Percentiles rank a stretch among this genome's conserved stretches.
Evolutionary conservation across 1,284 basidiomycete genomes (phyloP).

Genomic region (Microbotryum lychnidis-dioicae): DNA sequence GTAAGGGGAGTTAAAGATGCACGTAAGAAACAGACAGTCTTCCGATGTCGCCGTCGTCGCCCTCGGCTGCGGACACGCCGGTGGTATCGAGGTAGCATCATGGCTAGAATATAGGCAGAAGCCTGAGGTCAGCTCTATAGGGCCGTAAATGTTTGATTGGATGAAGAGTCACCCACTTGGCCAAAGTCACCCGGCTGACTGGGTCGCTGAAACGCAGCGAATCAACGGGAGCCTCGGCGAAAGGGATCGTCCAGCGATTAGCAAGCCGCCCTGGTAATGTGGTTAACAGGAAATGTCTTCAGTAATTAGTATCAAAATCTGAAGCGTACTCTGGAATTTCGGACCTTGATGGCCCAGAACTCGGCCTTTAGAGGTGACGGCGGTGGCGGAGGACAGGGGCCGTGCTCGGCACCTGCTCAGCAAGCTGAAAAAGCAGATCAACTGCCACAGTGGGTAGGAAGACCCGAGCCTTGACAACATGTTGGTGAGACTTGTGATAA

Average conservation of each 20-base stretch:
- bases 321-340: background rate
- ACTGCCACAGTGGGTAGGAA: background rate
- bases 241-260: conserved; percentile 27
- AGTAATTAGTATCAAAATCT: background rate
- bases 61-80: conserved; percentile 14
- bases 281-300: background rate
- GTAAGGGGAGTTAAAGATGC: background rate
- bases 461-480: too few relatives aligned
- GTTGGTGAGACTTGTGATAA: too few relatives aligned
- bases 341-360: background rate
- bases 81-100: conserved; percentile 10
- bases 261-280: background rate
- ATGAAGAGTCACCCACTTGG: background rate
- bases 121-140: background rate
- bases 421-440: background rate
- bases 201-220: conserved; percentile 13
- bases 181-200: background rate
- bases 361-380: conserved; percentile 7
- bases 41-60: conserved; percentile 4
- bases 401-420: background rate
- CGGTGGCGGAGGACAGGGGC: background rate
- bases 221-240: conserved; percentile 22
- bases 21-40: conserved; percentile 33
- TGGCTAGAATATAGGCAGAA: conserved; percentile 8
- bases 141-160: background rate